Evolutionary conservation across 345 rosid species (phyloP), one percentile per base, ranked within the genome.

Genomic region (Rhodamnia argentea): DNA sequence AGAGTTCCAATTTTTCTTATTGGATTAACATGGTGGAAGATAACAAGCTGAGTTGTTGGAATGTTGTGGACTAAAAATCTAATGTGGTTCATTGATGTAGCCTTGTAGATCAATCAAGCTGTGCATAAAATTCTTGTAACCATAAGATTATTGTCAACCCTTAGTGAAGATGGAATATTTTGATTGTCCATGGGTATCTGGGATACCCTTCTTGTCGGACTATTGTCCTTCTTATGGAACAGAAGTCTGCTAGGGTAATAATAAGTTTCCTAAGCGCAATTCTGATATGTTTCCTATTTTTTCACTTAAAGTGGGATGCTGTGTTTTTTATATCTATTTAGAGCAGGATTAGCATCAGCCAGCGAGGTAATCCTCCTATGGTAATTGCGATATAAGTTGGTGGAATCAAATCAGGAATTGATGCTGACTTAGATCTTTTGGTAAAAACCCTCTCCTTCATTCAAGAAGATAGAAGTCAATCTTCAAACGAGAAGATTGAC

Each of bases 11-110:
- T 62, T 37, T 15, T 62, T 29, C 22, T 29, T 29, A 64, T 15
- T 64, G 76, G 76, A 29, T 29, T 64, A 64, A 64, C 76, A 29
- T 7, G 59, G 10, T 12, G 1, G 76, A 64, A 64, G 76, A 64
- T 29, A 64, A 64, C 42, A 95, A 84, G 95, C 93, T 87, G 98
- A 95, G 93, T 92, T 94, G 90, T 96, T 98, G 52, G 98, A 99
- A 82, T 95, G 96, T 85, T 95, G 40, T 37, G 47, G 22, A 55
- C 26, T 55, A 55, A 55, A 32, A 70, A 70, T 70, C 47, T 18
- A 37, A 70, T 70, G 47, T 37, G 47, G 24, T 37, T 24, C 78
- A 18, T 37, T 70, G 78, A 70, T 70, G 78, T 70, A 70, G 47
- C 24, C 13, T 32, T 70, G 47, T 70, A 70, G 78, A 70, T 70